A percentile compares a stretch with the other conserved stretches of the same genome.
Evolutionary conservation across 768 basidiomycete species (phyloP).

Genomic region (Xerocomus spinulosus): DNA sequence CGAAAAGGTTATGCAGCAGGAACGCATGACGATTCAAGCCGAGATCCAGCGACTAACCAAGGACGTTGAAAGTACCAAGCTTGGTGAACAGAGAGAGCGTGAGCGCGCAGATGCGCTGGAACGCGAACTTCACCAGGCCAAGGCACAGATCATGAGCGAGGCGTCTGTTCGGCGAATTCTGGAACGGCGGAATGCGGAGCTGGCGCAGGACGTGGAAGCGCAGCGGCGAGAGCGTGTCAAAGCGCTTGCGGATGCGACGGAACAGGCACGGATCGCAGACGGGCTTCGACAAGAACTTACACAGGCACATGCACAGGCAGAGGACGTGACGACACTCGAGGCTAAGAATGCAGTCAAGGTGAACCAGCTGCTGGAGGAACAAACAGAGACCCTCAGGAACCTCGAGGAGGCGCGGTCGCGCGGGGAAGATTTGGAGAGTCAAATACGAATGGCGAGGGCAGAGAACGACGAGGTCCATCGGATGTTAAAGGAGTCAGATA

Average conservation of each 20-base stretch:
- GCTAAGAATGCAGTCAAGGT: constrained; percentile 59
- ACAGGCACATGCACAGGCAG: constrained; percentile 56
- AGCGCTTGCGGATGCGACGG: constrained; percentile 65
- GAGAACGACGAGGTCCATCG: constrained; percentile 66
- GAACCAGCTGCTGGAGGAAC: constrained; percentile 65
- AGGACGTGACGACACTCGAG: constrained; percentile 66
- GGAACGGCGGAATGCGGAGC: constrained; percentile 59
- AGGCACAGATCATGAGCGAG: constrained; percentile 62
- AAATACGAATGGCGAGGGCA: constrained; percentile 62
- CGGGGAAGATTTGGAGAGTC: constrained; percentile 70
- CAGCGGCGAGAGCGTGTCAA: constrained; percentile 50
- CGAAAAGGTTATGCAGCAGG: constrained; percentile 56
- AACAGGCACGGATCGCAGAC: constrained; percentile 58
- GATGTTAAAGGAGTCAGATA: constrained; percentile 61
- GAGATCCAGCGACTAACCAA: constrained; percentile 54
- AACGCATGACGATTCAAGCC: constrained; percentile 48
- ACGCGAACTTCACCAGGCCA: constrained; percentile 59
- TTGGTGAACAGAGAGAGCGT: constrained; percentile 39
- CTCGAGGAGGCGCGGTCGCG: constrained; percentile 72
- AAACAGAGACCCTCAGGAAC: constrained; percentile 63
- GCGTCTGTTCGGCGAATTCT: constrained; percentile 53
- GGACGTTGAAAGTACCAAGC: constrained; percentile 39
- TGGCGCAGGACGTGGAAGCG: constrained; percentile 51
- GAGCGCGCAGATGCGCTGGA: constrained; percentile 55
- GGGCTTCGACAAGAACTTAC: constrained; percentile 57